Base-by-base conservation (phyloP, 306 rosid species). In the Crotalaria pallida region DNA sequence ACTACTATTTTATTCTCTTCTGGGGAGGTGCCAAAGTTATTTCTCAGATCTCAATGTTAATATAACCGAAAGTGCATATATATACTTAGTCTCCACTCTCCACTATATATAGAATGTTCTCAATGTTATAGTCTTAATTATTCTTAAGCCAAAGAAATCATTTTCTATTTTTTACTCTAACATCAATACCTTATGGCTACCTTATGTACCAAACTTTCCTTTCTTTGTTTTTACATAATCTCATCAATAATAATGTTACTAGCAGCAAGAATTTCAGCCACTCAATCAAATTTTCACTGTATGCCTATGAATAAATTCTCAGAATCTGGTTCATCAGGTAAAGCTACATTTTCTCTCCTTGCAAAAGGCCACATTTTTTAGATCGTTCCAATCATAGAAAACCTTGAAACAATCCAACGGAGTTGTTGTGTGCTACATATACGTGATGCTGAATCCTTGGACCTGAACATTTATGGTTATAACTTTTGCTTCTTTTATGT, bases 11-110 rank as follows among this genome's bases (percentile, higher is more conserved):
- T 36, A 44, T 56, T 57, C 43, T 65, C 17, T 70, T 70, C 49
- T 45, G 5, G 71, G 78, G 78, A 75, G 56, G 34, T 71, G 78
- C 80, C 69, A 70, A 75, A 75, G 74, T 57, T 21, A 65, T 56
- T 59, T 71, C 74, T 58, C 84, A 71, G 48, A 75, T 75, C 78
- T 75, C 77, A 69, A 75, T 29, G 74, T 40, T 19, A 59, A 19
- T 11, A 38, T 56, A 80, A 47, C 74, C 47, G 27, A 57, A 70
- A 75, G 60, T 65, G 29, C 49, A 56, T n/a, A n/a, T n/a, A n/a
- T n/a, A n/a, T 61, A 11, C 44, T 36, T 57, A 67, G 6, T 59
- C 38, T 29, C 44, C 41, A 52, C 16, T 59, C 38, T 29, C 44
- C 41, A 52, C 16, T 36, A 36, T 58, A 76, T 16, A 53, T 50